Percentiles rank a stretch among this genome's conserved stretches.
Conservation (phyloP, 306 rosid species). For the Pterocarpus macrocarpus region DNA sequence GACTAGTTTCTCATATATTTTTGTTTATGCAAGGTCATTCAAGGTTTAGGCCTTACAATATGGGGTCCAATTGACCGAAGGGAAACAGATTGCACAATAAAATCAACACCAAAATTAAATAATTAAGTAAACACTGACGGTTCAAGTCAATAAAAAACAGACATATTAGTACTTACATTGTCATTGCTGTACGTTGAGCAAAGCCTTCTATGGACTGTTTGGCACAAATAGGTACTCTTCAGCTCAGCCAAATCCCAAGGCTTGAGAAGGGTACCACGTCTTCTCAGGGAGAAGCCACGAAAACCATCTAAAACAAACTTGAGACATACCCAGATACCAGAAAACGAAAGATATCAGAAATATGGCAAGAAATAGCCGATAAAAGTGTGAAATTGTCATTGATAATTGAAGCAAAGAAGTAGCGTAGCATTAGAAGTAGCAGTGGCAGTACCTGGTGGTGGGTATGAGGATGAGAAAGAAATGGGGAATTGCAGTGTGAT, state of each 20-base stretch:
- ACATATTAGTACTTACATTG: constrained; percentile 48
- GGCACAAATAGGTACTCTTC: constrained; percentile 38
- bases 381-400: not conserved
- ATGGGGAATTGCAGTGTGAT: constrained; percentile 24
- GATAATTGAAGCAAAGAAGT: not conserved
- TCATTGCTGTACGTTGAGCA: constrained; percentile 49
- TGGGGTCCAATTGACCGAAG: not conserved
- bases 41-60: not conserved
- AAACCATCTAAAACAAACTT: constrained; percentile 35
- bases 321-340: constrained; percentile 42
- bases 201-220: constrained; percentile 35
- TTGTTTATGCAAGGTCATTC: not conserved
- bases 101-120: not conserved
- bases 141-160: not conserved
- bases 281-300: constrained; percentile 35
- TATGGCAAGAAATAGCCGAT: not conserved
- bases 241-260: constrained; percentile 39
- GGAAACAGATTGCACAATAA: constrained; percentile 6
- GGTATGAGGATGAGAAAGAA: constrained; percentile 22
- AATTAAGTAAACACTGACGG: not conserved
- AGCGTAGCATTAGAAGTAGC: not conserved
- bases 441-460: constrained; percentile 44
- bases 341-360: not conserved
- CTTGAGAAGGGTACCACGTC: constrained; percentile 31
- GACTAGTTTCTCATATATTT: not conserved